A percentile compares a stretch with the other conserved stretches of the same genome.
Conservation (phyloP, 306 rosid genomes). For the Cyclanthera cordifolia region DNA sequence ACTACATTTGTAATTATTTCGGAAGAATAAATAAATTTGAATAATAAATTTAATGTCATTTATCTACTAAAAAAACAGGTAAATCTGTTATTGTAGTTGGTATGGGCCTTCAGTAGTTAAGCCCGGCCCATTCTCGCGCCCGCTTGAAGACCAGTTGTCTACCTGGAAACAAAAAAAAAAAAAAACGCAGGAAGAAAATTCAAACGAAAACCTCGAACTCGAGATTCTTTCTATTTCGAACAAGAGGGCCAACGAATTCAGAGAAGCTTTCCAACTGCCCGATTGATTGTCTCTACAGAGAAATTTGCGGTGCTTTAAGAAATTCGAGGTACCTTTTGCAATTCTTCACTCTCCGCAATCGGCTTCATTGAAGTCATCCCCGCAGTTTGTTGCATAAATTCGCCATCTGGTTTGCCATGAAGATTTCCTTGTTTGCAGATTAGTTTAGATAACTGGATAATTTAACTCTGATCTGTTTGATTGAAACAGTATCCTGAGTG, state of each 20-base stretch:
- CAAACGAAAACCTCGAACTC: neutral
- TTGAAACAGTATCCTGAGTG: neutral
- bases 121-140: neutral
- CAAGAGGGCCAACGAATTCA: slow-evolving; percentile 3
- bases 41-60: too few species aligned
- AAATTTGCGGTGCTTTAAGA: neutral
- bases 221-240: slow-evolving; percentile 1
- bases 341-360: neutral
- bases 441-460: neutral
- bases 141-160: neutral
- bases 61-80: neutral
- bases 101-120: neutral
- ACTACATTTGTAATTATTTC: too few species aligned
- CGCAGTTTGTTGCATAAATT: neutral
- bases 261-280: slow-evolving; percentile 1
- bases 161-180: neutral
- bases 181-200: neutral
- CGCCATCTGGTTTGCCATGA: neutral
- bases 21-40: too few species aligned
- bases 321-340: slow-evolving; percentile 13
- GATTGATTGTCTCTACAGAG: neutral
- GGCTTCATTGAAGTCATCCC: slow-evolving; percentile 6
- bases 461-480: neutral
- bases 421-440: neutral
- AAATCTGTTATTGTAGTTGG: neutral